Percentiles rank a stretch among this genome's conserved stretches.
phyloP scores from a whole-genome alignment of 2,329 filamentous ascomycete genomes.

The Colletotrichum lupini region DNA sequence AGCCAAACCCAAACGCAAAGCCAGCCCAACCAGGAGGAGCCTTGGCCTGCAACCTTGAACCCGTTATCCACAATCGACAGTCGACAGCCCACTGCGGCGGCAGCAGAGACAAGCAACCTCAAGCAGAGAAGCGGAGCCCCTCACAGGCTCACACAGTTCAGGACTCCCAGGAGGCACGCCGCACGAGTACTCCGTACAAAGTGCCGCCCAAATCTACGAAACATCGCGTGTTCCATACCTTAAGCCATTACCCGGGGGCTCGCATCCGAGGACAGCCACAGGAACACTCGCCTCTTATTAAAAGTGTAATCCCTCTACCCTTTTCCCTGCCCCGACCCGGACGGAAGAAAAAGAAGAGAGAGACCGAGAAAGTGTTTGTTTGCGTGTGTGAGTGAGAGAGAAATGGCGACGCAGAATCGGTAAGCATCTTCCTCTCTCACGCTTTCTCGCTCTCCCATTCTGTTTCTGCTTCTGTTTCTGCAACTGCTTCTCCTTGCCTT shows the following conservation, averaged over 20 bases:
- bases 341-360: conserved; percentile 18
- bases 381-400: conserved; percentile 32
- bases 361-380: not conserved
- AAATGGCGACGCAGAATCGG: conserved; percentile 49
- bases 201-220: conserved; percentile 32
- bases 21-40: not conserved
- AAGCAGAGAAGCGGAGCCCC: conserved; percentile 15
- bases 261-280: conserved; percentile 31
- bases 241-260: conserved; percentile 27
- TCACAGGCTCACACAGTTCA: too few relatives aligned
- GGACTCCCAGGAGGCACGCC: conserved; percentile 18
- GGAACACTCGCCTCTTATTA: conserved; percentile 27
- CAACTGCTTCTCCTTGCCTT: not conserved
- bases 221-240: conserved; percentile 37
- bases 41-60: conserved; percentile 6
- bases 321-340: not conserved
- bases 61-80: not conserved
- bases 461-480: not conserved
- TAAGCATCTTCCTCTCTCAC: conserved; percentile 38
- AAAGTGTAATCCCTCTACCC: conserved; percentile 27
- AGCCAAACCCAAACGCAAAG: not conserved
- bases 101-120: not conserved
- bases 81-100: conserved; percentile 3
- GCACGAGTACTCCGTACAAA: conserved; percentile 3
- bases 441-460: not conserved